Evolutionary conservation across 2,329 filamentous ascomycete genomes (phyloP).

Genomic region (Claviceps monticola): DNA sequence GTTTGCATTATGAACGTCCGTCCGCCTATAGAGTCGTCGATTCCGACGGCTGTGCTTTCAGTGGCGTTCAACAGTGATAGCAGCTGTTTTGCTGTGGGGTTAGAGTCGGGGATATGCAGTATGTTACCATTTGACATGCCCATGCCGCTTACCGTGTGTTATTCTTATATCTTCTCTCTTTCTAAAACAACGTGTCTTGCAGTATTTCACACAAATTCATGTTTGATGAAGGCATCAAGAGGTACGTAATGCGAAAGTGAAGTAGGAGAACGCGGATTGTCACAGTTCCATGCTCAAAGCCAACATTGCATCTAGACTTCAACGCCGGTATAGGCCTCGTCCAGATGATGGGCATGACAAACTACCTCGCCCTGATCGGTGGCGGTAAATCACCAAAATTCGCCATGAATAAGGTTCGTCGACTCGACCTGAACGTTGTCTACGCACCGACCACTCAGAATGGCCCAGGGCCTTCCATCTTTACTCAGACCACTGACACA

Average conservation of each 20-base stretch:
- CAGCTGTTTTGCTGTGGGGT: constrained; percentile 74
- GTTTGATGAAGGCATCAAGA: constrained; percentile 47
- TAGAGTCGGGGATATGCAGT: constrained; percentile 79
- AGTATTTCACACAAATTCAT: constrained; percentile 65
- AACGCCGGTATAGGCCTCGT: constrained; percentile 70
- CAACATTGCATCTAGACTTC: constrained; percentile 40
- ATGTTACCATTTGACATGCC: constrained; percentile 19
- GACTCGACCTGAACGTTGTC: background rate
- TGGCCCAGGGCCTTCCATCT: no score
- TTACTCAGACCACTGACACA: background rate
- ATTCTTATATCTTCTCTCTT: background rate
- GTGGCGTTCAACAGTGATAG: constrained; percentile 75
- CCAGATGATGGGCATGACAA: constrained; percentile 76
- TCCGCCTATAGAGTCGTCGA: constrained; percentile 66
- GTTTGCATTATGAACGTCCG: constrained; percentile 69
- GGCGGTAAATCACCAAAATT: constrained; percentile 78
- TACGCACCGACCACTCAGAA: background rate
- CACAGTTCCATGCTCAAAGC: background rate
- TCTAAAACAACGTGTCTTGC: background rate
- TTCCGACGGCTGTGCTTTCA: constrained; percentile 63
- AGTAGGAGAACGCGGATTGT: background rate
- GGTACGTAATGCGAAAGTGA: constrained; percentile 16
- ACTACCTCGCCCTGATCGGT: constrained; percentile 80
- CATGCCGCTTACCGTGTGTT: background rate
- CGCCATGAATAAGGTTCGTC: constrained; percentile 62